A percentile compares a stretch with the other conserved stretches of the same genome.
These are phyloP conservation scores for Thoreauomyces humboldtii DNA, from an alignment of 192 early-diverging fungal genomes.

Conservation along the genomic window DNA sequence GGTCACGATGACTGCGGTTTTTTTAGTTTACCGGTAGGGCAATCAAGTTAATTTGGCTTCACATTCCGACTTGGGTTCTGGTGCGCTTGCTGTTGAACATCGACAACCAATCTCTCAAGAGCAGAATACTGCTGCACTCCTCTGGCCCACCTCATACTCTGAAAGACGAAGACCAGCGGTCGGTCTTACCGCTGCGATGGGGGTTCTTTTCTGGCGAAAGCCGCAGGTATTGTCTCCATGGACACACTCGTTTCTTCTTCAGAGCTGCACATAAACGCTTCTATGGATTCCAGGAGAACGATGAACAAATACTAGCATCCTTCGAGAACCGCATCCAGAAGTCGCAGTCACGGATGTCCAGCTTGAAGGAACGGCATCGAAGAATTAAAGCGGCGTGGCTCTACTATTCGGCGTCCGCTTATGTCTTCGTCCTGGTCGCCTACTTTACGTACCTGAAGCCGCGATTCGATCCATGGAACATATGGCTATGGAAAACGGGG, in stretches of 20 bases:
- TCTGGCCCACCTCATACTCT: no score
- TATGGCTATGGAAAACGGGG: conserved; percentile 45
- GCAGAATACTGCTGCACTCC: no score
- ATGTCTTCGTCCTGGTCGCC: conserved; percentile 51
- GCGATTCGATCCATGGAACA: conserved; percentile 38
- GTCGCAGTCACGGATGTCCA: conserved; percentile 39
- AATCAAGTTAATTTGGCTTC: no score
- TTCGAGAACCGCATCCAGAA: conserved; percentile 58
- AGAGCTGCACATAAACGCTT: not conserved
- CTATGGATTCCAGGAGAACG: conserved; percentile 13
- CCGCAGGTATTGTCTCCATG: not conserved
- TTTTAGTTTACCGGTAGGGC: no score
- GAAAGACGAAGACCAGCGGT: no score
- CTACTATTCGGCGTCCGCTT: conserved; percentile 55
- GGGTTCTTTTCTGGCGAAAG: conserved; percentile 2
- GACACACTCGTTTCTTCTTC: not conserved
- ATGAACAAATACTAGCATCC: conserved; percentile 56
- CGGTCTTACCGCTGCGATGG: no score
- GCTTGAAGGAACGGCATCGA: conserved; percentile 46
- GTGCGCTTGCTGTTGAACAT: no score
- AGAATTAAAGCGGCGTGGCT: conserved; percentile 55
- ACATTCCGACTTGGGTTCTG: no score
- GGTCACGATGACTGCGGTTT: no score
- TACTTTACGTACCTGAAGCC: conserved; percentile 47
- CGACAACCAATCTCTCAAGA: no score